Conservation (phyloP, 2,329 filamentous ascomycete species). For the Cercospora sesami region DNA sequence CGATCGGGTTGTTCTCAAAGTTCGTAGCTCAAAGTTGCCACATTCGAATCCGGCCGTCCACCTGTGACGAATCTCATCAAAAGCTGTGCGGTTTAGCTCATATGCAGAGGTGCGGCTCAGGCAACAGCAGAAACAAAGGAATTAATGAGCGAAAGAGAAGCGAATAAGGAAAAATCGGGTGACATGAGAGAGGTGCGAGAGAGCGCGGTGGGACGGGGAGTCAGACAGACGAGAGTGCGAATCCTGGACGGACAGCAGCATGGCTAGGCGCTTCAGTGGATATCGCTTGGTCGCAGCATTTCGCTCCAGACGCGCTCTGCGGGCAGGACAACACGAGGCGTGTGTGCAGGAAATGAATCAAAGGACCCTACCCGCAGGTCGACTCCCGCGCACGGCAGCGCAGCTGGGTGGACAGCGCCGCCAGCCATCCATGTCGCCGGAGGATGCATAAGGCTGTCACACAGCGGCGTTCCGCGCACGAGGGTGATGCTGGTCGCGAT, state of each 20-base stretch:
- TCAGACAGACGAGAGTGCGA: neutral
- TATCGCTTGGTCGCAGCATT: slow-evolving; percentile 4
- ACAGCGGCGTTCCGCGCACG: slow-evolving; percentile 2
- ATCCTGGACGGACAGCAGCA: slow-evolving; percentile 9
- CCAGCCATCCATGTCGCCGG: slow-evolving; percentile 9
- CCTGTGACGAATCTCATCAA: slow-evolving; percentile 3
- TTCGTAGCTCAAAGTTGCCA: slow-evolving; percentile 7
- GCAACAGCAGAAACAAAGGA: neutral
- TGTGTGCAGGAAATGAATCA: slow-evolving; percentile 16
- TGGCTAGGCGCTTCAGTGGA: slow-evolving; percentile 16
- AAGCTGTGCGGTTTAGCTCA: neutral
- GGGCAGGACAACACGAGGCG: slow-evolving; percentile 1
- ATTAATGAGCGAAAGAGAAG: neutral
- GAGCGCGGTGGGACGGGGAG: neutral
- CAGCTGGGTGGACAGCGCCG: neutral
- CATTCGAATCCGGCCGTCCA: neutral
- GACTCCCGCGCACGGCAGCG: slow-evolving; percentile 15
- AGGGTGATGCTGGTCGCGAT: slow-evolving; percentile 6
- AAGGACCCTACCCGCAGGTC: slow-evolving; percentile 5
- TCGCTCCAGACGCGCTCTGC: slow-evolving; percentile 6
- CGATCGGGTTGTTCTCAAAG: neutral
- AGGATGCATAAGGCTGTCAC: slow-evolving; percentile 17
- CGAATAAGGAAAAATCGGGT: slow-evolving; percentile 7
- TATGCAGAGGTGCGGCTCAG: neutral
- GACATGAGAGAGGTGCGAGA: slow-evolving; percentile 6